Evolutionary conservation across 345 rosid species (phyloP).

Genomic region (Salix caprea): DNA sequence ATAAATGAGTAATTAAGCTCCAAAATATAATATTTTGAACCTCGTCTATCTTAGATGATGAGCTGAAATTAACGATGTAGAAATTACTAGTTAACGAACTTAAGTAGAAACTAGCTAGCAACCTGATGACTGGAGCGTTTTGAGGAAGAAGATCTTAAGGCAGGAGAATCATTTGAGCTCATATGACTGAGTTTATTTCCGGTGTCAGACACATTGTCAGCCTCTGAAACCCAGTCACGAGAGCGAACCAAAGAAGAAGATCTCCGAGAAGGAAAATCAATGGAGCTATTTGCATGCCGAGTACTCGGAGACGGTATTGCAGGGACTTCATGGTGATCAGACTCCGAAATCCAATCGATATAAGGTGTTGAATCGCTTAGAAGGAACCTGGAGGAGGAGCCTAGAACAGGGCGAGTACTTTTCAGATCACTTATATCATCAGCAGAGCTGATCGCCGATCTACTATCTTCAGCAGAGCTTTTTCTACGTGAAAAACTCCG

Average conservation of each 20-base stretch:
- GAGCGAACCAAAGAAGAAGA: not conserved
- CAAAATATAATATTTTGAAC: too few species aligned
- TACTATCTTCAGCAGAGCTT: conserved; percentile 49
- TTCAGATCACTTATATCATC: conserved; percentile 31
- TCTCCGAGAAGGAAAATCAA: conserved; percentile 25
- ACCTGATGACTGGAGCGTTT: conserved; percentile 59
- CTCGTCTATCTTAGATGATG: too few species aligned
- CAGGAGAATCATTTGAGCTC: conserved; percentile 15
- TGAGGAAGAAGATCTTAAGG: conserved; percentile 32
- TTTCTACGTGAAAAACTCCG: conserved; percentile 37
- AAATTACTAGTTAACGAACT: too few species aligned
- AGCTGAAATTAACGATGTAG: too few species aligned
- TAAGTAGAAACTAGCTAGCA: too few species aligned
- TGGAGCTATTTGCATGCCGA: not conserved
- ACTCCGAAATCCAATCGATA: conserved; percentile 41
- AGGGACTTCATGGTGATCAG: conserved; percentile 24
- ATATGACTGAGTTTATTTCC: not conserved
- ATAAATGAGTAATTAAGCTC: too few species aligned
- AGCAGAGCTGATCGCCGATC: conserved; percentile 12
- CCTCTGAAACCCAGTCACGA: not conserved
- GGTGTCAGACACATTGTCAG: not conserved
- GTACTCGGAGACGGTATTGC: conserved; percentile 29
- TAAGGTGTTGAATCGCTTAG: conserved; percentile 42
- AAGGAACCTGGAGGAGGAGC: conserved; percentile 58
- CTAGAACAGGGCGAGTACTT: not conserved